Evolutionary conservation across 2,329 filamentous ascomycete genomes (phyloP).

Genomic region (Penicillium sp.): DNA sequence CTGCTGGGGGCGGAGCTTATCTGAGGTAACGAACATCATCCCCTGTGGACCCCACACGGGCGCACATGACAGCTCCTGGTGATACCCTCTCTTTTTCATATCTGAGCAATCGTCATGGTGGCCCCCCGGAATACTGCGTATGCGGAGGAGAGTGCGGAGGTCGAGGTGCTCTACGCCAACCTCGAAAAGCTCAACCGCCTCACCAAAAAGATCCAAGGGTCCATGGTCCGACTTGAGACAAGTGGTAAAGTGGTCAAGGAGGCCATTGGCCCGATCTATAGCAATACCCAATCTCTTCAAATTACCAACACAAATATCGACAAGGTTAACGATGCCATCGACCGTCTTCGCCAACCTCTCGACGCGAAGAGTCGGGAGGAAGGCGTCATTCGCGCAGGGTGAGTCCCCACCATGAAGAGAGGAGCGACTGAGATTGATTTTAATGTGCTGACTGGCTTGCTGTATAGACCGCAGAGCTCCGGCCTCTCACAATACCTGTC

Average conservation of each 20-base stretch:
- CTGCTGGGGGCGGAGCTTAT: slow-evolving; percentile 21
- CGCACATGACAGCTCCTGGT: slow-evolving; percentile 20
- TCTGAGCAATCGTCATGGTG: slow-evolving; percentile 47
- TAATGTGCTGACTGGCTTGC: background rate
- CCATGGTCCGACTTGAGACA: slow-evolving; percentile 76
- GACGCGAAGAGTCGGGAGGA: slow-evolving; percentile 92
- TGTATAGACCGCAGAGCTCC: slow-evolving; percentile 68
- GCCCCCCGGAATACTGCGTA: slow-evolving; percentile 58
- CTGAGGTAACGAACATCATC: slow-evolving; percentile 12
- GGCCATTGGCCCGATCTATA: slow-evolving; percentile 87
- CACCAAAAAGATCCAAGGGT: slow-evolving; percentile 93
- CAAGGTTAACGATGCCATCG: slow-evolving; percentile 79
- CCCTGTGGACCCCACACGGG: slow-evolving; percentile 18
- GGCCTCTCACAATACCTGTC: slow-evolving; percentile 83
- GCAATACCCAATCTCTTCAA: slow-evolving; percentile 87
- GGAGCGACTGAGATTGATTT: background rate
- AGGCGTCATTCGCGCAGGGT: slow-evolving; percentile 81
- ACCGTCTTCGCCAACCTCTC: slow-evolving; percentile 82
- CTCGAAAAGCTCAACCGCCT: slow-evolving; percentile 91
- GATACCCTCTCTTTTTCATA: slow-evolving; percentile 5
- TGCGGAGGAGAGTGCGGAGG: slow-evolving; percentile 67
- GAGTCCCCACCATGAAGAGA: slow-evolving; percentile 20
- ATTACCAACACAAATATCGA: slow-evolving; percentile 89
- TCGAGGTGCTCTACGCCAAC: slow-evolving; percentile 65
- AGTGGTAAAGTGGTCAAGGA: slow-evolving; percentile 90